Percentiles rank a stretch among this genome's conserved stretches.
Evolutionary conservation across 208 protist species (phyloP).

Genomic region (Leishmania tarentolae): DNA sequence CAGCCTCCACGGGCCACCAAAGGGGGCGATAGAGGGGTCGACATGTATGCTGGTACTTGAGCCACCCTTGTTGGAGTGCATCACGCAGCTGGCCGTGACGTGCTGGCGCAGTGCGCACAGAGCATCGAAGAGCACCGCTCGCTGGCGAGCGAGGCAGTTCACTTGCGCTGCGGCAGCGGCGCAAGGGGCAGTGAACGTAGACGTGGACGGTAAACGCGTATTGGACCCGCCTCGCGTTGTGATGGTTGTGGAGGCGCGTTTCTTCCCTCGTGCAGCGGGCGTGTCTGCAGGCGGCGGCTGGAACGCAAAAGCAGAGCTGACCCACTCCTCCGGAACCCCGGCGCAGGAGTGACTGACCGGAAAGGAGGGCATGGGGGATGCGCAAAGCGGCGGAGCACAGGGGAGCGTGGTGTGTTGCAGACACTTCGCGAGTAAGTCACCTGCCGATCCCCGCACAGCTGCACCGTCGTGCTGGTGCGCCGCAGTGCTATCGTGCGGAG

Average conservation of each 20-base stretch:
- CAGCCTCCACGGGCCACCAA: conserved; percentile 22
- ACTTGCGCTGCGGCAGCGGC: neutral
- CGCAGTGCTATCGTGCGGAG: neutral
- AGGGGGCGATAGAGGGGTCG: neutral
- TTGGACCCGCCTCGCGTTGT: neutral
- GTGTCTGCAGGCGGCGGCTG: neutral
- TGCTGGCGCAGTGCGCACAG: conserved; percentile 64
- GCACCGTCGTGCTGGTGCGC: neutral
- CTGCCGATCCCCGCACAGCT: conserved; percentile 4
- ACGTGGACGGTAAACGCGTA: neutral
- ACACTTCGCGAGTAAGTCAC: neutral
- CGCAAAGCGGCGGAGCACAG: neutral
- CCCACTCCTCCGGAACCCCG: neutral
- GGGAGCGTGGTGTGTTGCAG: conserved; percentile 9
- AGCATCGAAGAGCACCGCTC: conserved; percentile 58
- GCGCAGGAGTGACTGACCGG: neutral
- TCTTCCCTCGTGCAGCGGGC: neutral
- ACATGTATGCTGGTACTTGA: neutral
- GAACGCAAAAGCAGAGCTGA: neutral
- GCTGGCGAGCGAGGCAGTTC: conserved; percentile 13
- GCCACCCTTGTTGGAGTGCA: neutral
- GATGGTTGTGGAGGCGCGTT: neutral
- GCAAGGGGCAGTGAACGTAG: neutral
- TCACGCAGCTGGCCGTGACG: conserved; percentile 39
- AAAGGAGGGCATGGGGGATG: too few relatives aligned